Evolutionary conservation across 352 stramenopile species (phyloP), one percentile per base, ranked within the genome.

Genomic region (Phytophthora idaei): DNA sequence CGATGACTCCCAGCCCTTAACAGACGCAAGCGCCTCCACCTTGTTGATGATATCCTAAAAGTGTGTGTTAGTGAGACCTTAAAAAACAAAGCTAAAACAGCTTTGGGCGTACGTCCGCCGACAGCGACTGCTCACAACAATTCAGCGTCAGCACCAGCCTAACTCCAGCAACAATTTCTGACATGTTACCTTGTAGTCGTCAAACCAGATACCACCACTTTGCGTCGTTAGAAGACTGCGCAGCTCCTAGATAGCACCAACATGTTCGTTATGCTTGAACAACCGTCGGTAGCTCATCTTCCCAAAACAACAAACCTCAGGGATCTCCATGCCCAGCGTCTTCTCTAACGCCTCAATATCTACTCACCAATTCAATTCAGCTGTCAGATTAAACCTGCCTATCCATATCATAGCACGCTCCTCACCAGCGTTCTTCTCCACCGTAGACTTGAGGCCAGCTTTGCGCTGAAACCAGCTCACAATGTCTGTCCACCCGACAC

Each of bases 381-480:
- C 15, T 21, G 46, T 21, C 2, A 5, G 21, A 21, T 21, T 21
- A 21, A 21, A 21, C 21, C 21, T 21, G 21, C 21, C 21, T 21
- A 21, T 21, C 21, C 21, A 21, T 21, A 21, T 21, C 21, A 21
- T 21, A 21, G 0, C 21, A 21, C 21, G 21, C 21, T 21, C 32
- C 61, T 27, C 50, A 89, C 80, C 79, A n/a, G 76, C 57, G 46
- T 76, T 79, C 39, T 75, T 90, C 51, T 87, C 81, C 21, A 46
- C 62, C 0, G 58, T 76, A 31, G 71, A 56, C 31, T 73, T 66
- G n/a, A 93, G 79, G 61, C 89, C 71, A 17, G 81, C 71, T 68
- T 95, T 95, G 56, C 83, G 83, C 67, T 91, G 68, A 64, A 95
- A 93, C 87, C 87, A 95, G 73, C 79, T 93, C 69, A 93, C 74